These are phyloP conservation scores for Lactifluus pinguis DNA, from an alignment of 768 basidiomycete genomes.

Conservation along the genomic window DNA sequence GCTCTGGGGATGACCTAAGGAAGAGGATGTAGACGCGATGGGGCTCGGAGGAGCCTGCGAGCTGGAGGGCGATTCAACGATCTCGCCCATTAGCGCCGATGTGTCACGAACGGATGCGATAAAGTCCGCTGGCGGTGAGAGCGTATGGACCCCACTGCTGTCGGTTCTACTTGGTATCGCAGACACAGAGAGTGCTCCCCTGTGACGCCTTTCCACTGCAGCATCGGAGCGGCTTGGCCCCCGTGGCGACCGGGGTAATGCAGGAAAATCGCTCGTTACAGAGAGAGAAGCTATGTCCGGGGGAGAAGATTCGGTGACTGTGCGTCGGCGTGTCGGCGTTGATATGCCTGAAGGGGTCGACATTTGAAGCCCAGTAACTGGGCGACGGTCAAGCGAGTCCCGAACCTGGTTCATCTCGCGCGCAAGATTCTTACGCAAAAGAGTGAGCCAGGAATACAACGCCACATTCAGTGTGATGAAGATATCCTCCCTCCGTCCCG, in stretches of 20 bases:
- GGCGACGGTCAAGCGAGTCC: slow-evolving; percentile 46
- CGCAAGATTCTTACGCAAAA: slow-evolving; percentile 64
- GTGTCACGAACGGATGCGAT: neutral
- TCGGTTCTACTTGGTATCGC: slow-evolving; percentile 7
- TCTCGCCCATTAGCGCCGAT: neutral
- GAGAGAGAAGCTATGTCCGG: neutral
- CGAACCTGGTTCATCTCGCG: slow-evolving; percentile 72
- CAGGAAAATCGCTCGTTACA: neutral
- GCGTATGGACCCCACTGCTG: neutral
- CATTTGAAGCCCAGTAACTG: neutral
- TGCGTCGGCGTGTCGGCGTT: slow-evolving; percentile 23
- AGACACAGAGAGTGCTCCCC: slow-evolving; percentile 4
- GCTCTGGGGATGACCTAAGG: slow-evolving; percentile 16
- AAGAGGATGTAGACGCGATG: neutral
- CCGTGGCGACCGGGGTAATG: slow-evolving; percentile 1
- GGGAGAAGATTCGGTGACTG: slow-evolving; percentile 8
- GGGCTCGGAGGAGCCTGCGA: slow-evolving; percentile 6
- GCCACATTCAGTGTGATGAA: slow-evolving; percentile 81
- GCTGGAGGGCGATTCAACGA: neutral
- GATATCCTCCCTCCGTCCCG: slow-evolving; percentile 57
- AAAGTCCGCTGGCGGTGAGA: slow-evolving; percentile 1
- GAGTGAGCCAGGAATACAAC: slow-evolving; percentile 73
- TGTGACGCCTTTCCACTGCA: slow-evolving; percentile 3
- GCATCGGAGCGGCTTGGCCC: neutral
- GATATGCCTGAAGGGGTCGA: slow-evolving; percentile 21